Base-by-base conservation (phyloP, 495 filamentous ascomycete genomes). In the Xylaria curta region DNA sequence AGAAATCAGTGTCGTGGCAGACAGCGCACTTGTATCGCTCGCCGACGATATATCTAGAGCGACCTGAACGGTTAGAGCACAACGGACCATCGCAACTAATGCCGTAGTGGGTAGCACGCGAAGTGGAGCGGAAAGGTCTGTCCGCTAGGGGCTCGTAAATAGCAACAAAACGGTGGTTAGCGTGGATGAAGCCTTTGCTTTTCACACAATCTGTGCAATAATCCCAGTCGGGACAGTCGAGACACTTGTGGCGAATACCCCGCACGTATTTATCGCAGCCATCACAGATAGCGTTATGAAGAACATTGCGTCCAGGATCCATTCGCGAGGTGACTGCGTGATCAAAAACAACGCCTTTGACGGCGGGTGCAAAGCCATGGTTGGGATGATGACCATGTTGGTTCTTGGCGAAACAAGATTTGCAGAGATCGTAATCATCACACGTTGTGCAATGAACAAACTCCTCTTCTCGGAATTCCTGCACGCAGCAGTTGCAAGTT, bases 201-300 rank as follows among this genome's bases (percentile, higher is more conserved):
- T 85, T 81, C 64, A 92, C 81, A 82, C 96, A 99, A 5, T 85
- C 83, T n/a, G 87, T 86, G 84, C 96, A 99, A 84, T 92, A 97
- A 75, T 99, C 96, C 93, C 93, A 99, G 78, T 99, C 96, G 40
- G 97, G 96, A 85, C 96, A 99, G 76, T 92, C 91, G 73, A 98
- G 86, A 83, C 96, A 99, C 87, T 99, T 99, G 88, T 98, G 92
- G 75, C 96, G 95, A 54, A 97, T 89, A 75, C 96, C 96, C 76
- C 88, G 87, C 75, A 99, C 97, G 76, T 87, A 88, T 86, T 92
- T 91, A 71, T 99, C 93, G 81, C 96, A 99, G 53, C 94, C 93
- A 83, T 99, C 96, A 78, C 96, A 99, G 73, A 97, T 90, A 51
- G 96, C 96, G 65, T 90, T 90, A 83, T 99, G 96, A 49, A 86